Base-by-base conservation (phyloP, 257 asterid species). In the Pogostemon cablin region DNA sequence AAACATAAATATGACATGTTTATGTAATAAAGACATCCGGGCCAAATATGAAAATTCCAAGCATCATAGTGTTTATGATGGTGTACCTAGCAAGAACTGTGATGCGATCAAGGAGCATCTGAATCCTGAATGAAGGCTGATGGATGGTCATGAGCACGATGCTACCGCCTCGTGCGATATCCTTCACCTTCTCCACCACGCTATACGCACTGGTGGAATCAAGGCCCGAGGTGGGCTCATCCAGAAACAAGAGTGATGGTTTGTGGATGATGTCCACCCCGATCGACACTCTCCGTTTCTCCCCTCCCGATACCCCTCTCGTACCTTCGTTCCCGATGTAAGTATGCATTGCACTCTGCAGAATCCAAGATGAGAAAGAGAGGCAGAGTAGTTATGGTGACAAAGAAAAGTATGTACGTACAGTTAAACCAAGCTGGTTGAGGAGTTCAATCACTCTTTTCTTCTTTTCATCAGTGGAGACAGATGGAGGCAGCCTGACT, bases 201-300 rank as follows among this genome's bases (percentile, higher is more conserved):
- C 97, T 89, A 63, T 48, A 87, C 66, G 97, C 97, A 58, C 97
- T 89, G 2, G 95, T 87, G 2, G 97, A 91, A 71, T 91, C 96
- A 17, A 91, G 93, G 25, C 97, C 97, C 0, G 97, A 91, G 5
- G 97, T 89, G 1, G 96, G 97, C 62, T 91, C 96, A 25, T 91
- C 96, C 1, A 91, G 90, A 76, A 91, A 91, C 86, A 91, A 6
- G 9, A 91, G 85, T 2, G 97, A 86, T 62, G 97, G 97, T 63
- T 89, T 91, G 69, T 91, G 97, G 82, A 91, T 91, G 67, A 89
- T 91, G 79, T 91, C 97, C 4, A 83, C 82, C 37, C 97, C 96
- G 9, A 91, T 89, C 0, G 97, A 91, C 66, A 89, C 97, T 75
- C 97, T 89, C 7, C 96, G 73, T 37, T 85, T 81, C 71, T 89